Evolutionary conservation across 208 protist species (phyloP), one percentile per base, ranked within the genome.

Genomic region (Leishmania amazonensis): DNA sequence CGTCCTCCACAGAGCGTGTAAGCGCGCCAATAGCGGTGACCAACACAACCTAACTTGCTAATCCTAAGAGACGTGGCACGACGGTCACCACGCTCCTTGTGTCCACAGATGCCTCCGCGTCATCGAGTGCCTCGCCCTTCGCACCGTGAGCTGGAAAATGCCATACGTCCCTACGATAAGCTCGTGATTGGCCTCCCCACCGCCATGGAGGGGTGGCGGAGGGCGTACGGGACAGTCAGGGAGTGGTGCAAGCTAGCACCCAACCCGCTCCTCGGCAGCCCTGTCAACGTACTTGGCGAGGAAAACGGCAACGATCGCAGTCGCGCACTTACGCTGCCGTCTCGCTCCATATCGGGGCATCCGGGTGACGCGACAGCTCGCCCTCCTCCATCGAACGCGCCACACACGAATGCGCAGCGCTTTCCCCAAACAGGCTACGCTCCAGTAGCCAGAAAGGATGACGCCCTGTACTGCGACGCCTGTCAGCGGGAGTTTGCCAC

Each of bases 401-500:
- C 45, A 51, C 21, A 31, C 42, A 54, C 45, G 40, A 54, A 54
- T 53, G 70, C 6, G 70, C 45, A 40, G 28, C 45, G 11, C 31
- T 53, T 53, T 53, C 70, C 28, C 8, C 49, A 51, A 13, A 1
- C 13, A 13, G 38, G 45, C 11, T 13, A 31, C 57, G 57, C 11
- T 31, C 24, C 75, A 40, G 57, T 38, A 42, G 8, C 53, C 24
- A 21, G 35, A 21, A 40, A 4, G 35, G 38, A 60, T 51, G 75
- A 45, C 57, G 75, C n/a, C 9, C 31, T 92, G 60, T 93, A 91
- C 85, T 98, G 95, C 73, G 93, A 98, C 67, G 58, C 88, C 15
- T 98, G 95, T 71, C 91, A 98, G 76, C 94, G 95, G 31, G 88
- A 87, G 3, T 98, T 97, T 47, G 68, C 79, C 53, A 85, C 86